Evolutionary conservation across 208 protist species (phyloP).

Genomic region (Chromosphaera perkinsii): DNA sequence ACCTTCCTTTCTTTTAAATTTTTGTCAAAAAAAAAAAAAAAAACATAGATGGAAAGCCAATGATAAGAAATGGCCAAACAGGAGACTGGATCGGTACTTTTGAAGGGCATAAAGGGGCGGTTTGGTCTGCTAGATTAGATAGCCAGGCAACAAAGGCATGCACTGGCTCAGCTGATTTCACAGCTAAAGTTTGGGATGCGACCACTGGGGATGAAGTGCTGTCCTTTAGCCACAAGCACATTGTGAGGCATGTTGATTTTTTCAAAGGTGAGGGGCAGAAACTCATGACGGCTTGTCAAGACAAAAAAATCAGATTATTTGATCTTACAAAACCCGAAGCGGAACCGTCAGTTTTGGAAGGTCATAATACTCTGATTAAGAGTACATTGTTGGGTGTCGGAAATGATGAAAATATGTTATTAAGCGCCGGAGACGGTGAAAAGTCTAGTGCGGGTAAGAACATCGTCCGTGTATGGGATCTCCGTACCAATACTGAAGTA

Average conservation of each 20-base stretch:
- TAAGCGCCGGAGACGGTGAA: neutral
- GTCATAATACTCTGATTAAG: neutral
- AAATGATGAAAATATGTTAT: no score
- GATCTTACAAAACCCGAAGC: slow-evolving; percentile 54
- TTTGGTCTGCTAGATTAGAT: slow-evolving; percentile 82
- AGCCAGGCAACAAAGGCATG: slow-evolving; percentile 67
- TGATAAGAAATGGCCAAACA: slow-evolving; percentile 83
- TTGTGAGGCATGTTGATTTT: slow-evolving; percentile 84
- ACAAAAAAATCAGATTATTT: slow-evolving; percentile 80
- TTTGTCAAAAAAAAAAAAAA: neutral
- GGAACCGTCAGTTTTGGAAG: neutral
- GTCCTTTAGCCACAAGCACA: slow-evolving; percentile 79
- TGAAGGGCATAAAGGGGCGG: slow-evolving; percentile 85
- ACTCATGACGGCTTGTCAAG: slow-evolving; percentile 77
- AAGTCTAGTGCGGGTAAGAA: slow-evolving; percentile 1
- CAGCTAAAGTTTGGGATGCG: slow-evolving; percentile 81
- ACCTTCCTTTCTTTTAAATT: neutral
- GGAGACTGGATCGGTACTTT: slow-evolving; percentile 90
- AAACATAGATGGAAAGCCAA: slow-evolving; percentile 73
- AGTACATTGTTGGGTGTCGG: no score
- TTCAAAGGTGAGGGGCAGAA: slow-evolving; percentile 41
- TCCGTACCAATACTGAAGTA: neutral
- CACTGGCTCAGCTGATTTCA: slow-evolving; percentile 85
- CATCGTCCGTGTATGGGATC: slow-evolving; percentile 17
- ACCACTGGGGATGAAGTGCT: slow-evolving; percentile 76